Conservation (phyloP, 2,329 filamentous ascomycete genomes). For the Nemania serpens region DNA sequence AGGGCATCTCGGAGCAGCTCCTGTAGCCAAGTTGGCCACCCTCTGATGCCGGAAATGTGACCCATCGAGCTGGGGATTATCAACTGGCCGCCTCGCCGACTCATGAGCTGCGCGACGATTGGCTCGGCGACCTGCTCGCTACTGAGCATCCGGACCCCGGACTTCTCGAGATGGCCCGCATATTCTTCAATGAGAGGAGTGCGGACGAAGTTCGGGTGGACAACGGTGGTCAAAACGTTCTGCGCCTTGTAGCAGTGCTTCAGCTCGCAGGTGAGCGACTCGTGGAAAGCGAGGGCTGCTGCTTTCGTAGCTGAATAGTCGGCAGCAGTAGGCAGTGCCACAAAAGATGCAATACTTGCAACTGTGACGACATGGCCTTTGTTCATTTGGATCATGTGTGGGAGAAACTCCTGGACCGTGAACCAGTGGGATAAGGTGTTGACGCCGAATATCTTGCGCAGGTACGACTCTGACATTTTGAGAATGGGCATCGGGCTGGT, state of each 20-base stretch:
- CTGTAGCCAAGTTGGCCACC: constrained; percentile 28
- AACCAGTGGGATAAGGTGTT: constrained; percentile 29
- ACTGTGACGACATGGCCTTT: constrained; percentile 30
- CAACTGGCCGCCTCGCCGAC: constrained; percentile 23
- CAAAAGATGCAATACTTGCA: constrained; percentile 27
- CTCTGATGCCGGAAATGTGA: constrained; percentile 14
- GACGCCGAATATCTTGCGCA: constrained; percentile 26
- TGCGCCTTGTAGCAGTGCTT: constrained; percentile 24
- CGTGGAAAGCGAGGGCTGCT: constrained; percentile 25
- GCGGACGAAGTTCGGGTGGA: constrained; percentile 26
- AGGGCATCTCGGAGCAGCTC: constrained; percentile 14
- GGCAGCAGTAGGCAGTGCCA: constrained; percentile 19
- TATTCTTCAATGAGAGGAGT: constrained; percentile 24
- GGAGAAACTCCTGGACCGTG: constrained; percentile 26
- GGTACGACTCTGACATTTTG: constrained; percentile 18
- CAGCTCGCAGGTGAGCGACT: constrained; percentile 26
- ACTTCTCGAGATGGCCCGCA: constrained; percentile 11
- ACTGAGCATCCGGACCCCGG: constrained; percentile 22
- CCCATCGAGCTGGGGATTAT: constrained; percentile 13
- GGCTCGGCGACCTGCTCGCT: constrained; percentile 26
- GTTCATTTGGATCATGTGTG: constrained; percentile 27
- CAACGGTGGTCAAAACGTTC: constrained; percentile 25
- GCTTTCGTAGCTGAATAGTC: constrained; percentile 29
- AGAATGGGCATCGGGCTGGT: constrained; percentile 15
- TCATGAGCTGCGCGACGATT: constrained; percentile 25